Evolutionary conservation across 2,329 filamentous ascomycete species (phyloP), one percentile per base, ranked within the genome.

Genomic region (Penicillium frequentans): DNA sequence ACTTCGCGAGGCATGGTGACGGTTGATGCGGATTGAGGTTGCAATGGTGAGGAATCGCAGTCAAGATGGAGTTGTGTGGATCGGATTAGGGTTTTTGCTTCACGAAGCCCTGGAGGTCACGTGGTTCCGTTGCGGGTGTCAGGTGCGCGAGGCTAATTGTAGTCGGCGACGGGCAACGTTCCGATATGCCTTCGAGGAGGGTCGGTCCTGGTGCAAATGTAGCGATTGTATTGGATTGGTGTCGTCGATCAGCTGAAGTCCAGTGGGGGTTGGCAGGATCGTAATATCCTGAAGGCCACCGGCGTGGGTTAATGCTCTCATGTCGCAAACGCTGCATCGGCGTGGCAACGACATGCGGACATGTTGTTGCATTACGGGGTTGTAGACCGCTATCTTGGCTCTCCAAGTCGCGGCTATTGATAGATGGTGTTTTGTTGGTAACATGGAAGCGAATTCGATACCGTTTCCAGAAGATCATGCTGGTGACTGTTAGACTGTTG

Each of bases 1-100:
- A 97, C 90, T 90, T 98, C 92, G 77, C 87, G 86, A 88, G 95
- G 93, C 95, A 99, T 99, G 82, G 84, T 96, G 90, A 56, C 64
- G 64, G 59, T 53, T 63, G 62, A 60, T 61, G 65, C 58, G 50
- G 60, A 61, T 64, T 50, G 64, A 59, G 52, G 59, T 64, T 58
- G 55, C 55, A 55, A 54, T 50, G 50, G 51, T 56, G 56, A 60
- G 56, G 54, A 64, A 58, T 58, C 57, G 57, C 56, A 59, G 59
- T 59, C 58, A 55, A 58, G 50, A 57, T 44, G 53, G 49, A 57
- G 59, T 57, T 66, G 64, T 67, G 64, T 64, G 64, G 64, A 67
- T 64, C 62, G 58, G 58, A 56, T 65, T 67, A 67, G 64, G 64
- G 64, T 61, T 67, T 64, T 16, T 42, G 52, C 56, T 51, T 47